Conservation (phyloP, 352 stramenopile species). For the Phytophthora boehmeriae region DNA sequence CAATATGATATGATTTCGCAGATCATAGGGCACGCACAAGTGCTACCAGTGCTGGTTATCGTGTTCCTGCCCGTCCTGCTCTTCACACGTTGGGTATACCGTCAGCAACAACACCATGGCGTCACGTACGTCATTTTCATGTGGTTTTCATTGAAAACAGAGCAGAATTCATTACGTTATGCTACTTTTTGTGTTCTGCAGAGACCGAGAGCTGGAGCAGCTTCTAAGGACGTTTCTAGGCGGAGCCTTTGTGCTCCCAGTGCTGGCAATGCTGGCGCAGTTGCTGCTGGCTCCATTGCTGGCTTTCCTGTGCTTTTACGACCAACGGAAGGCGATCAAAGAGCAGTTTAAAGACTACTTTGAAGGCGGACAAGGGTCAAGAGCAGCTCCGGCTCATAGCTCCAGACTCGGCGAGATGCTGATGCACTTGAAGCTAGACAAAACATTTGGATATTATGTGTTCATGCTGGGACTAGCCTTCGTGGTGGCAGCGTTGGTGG, state of each 20-base stretch:
- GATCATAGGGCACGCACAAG: conserved; percentile 34
- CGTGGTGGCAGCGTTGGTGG: conserved; percentile 63
- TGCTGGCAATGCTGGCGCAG: conserved; percentile 50
- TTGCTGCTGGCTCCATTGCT: conserved; percentile 41
- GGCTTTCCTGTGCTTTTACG: conserved; percentile 57
- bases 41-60: conserved; percentile 34
- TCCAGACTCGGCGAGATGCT: conserved; percentile 50
- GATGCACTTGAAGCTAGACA: conserved; percentile 52
- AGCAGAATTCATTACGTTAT: conserved; percentile 3
- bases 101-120: conserved; percentile 52
- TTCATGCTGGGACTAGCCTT: conserved; percentile 61
- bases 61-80: conserved; percentile 36
- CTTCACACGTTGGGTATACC: conserved; percentile 44
- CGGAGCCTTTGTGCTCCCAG: conserved; percentile 46
- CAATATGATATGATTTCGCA: conserved; percentile 13
- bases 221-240: conserved; percentile 60
- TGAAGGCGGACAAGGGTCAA: conserved; percentile 5
- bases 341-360: conserved; percentile 42
- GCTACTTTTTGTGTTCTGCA: conserved; percentile 21
- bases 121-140: conserved; percentile 42
- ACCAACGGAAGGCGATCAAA: conserved; percentile 52
- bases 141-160: not conserved
- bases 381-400: conserved; percentile 16
- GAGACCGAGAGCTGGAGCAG: conserved; percentile 67
- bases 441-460: conserved; percentile 66